A percentile compares a stretch with the other conserved stretches of the same genome.
Evolutionary conservation across 768 basidiomycete genomes (phyloP).

Genomic region (Serendipita vermifera): DNA sequence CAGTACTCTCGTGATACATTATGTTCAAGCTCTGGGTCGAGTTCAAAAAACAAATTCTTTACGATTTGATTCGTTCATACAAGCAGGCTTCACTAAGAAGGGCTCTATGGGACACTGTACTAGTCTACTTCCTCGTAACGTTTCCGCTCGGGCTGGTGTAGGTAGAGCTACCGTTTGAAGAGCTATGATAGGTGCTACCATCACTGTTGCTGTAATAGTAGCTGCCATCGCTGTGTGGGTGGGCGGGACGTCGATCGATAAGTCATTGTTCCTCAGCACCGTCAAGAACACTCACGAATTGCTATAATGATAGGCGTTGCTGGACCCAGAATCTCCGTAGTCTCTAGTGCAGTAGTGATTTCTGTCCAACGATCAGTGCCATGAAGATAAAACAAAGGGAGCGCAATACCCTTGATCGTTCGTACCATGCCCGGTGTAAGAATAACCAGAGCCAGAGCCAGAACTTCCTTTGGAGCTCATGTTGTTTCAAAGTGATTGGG

Average conservation of each 20-base stretch:
- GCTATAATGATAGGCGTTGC: neutral
- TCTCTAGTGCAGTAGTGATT: neutral
- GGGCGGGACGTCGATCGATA: neutral
- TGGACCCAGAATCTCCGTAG: neutral
- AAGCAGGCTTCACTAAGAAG: neutral
- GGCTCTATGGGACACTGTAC: neutral
- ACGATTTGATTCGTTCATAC: neutral
- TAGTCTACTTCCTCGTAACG: neutral
- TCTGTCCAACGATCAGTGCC: no score
- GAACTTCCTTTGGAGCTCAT: no score
- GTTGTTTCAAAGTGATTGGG: no score
- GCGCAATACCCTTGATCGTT: no score
- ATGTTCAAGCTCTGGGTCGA: neutral
- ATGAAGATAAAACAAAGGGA: no score
- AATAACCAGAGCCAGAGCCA: no score
- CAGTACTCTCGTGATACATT: neutral
- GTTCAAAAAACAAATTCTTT: neutral
- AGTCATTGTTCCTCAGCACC: neutral
- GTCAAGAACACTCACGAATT: neutral
- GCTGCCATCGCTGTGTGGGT: neutral
- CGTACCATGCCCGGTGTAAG: no score
- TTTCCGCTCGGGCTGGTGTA: neutral
- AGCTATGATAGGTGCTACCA: neutral
- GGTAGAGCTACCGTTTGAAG: neutral
- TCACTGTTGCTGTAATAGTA: neutral